Evolutionary conservation across 352 stramenopile species (phyloP).

Genomic region (Phytophthora gonapodyides): DNA sequence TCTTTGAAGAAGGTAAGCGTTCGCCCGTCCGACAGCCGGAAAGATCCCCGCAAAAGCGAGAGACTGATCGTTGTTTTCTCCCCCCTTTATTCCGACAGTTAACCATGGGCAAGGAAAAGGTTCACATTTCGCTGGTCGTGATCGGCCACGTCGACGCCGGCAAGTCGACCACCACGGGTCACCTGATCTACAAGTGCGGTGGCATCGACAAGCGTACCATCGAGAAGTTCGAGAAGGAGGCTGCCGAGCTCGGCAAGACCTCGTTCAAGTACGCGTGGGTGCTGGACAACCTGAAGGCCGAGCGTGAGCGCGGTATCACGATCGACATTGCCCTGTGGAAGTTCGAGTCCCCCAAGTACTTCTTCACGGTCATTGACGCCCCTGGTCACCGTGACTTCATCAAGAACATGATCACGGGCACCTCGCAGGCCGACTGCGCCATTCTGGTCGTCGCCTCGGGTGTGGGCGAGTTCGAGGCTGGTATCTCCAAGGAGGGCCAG

Average conservation of each 20-base stretch:
- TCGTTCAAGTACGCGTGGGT: slow-evolving; percentile 99
- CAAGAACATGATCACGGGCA: slow-evolving; percentile 99
- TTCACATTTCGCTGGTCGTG: slow-evolving; percentile 93
- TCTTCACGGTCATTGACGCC: slow-evolving; percentile 98
- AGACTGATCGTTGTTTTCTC: slow-evolving; percentile 6
- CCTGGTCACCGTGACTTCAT: slow-evolving; percentile 99
- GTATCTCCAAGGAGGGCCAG: slow-evolving; percentile 96
- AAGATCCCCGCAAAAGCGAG: neutral
- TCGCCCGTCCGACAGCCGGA: neutral
- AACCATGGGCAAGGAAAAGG: slow-evolving; percentile 78
- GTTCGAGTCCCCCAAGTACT: slow-evolving; percentile 97
- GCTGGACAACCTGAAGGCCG: slow-evolving; percentile 98
- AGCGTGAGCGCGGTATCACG: slow-evolving; percentile 97
- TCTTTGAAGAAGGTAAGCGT: slow-evolving; percentile 48
- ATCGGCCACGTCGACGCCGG: slow-evolving; percentile 97
- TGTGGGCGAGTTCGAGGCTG: slow-evolving; percentile 94
- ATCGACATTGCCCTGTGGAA: slow-evolving; percentile 99
- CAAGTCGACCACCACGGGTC: slow-evolving; percentile 98
- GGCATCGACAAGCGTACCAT: slow-evolving; percentile 98
- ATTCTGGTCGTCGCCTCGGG: slow-evolving; percentile 95
- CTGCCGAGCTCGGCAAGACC: slow-evolving; percentile 95
- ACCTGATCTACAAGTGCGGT: slow-evolving; percentile 99
- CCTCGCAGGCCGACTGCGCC: slow-evolving; percentile 97
- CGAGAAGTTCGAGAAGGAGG: slow-evolving; percentile 89
- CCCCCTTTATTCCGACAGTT: slow-evolving; percentile 9